Base-by-base conservation (phyloP, 805 yeast genomes). In the Phaffomyces antillensis region DNA sequence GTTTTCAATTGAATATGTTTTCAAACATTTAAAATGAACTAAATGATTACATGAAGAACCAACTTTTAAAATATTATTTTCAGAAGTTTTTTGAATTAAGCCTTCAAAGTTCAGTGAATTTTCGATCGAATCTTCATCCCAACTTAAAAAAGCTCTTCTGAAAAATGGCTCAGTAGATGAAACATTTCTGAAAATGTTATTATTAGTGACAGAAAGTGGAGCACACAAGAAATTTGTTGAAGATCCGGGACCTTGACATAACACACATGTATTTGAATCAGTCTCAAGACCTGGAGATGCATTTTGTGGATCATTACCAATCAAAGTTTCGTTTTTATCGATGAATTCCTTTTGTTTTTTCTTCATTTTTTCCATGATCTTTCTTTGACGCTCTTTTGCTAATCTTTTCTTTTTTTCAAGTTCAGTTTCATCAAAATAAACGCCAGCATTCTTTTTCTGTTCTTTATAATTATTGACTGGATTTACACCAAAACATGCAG, bases 1-100 rank as follows among this genome's bases (percentile, higher is more conserved):
- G 78, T 85, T 61, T 85, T 71, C 35, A 83, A 80, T 50, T 77
- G 80, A 62, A 58, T 77, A 82, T 44, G 82, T 80, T 45, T 73
- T 62, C 60, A 83, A 86, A 62, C 99, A 93, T 17, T 72, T 70
- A 52, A 73, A 79, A 61, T 93, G 99, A 78, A 93, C 83, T 9
- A 91, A 87, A 64, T 93, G 99, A 16, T 96, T 95, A 67, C 99
- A 93, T 33, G 96, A 87, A 10, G 54, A 36, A 3, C 49, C 44
- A n/a, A 49, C 49, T 4, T 31, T 35, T 10, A 42, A 38, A 37
- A 40, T 46, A 35, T 43, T 46, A 31, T 11, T 23, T 17, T 16
- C n/a, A 23, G 6, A 10, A 9, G 1, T 23, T 18, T 10, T 43
- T 15, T 58, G 53, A 51, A 61, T 55, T 24, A 20, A 60, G 55